Percentiles rank a stretch among this genome's conserved stretches.
Conservation (phyloP, 441 rosid species). For the Jatropha multifida region DNA sequence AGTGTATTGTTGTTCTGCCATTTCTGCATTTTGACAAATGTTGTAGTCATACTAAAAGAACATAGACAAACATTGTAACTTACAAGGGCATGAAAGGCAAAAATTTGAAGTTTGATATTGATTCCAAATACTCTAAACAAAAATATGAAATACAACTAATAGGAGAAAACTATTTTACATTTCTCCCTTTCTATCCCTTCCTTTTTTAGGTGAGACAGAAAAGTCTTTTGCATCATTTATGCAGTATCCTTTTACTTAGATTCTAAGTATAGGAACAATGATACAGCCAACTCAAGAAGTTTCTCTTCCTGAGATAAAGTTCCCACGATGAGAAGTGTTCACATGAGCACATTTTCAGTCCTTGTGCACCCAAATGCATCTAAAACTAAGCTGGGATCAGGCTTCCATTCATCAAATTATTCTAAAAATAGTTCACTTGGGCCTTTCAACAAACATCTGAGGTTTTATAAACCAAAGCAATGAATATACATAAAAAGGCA, state of each 20-base stretch:
- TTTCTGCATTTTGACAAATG: conserved; percentile 40
- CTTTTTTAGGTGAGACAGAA: not conserved
- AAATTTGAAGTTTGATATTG: not conserved
- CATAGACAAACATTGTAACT: not conserved
- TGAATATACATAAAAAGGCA: not conserved
- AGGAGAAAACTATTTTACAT: too few relatives aligned
- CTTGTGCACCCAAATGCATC: not conserved
- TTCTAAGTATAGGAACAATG: too few relatives aligned
- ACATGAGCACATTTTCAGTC: not conserved
- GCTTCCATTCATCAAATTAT: not conserved
- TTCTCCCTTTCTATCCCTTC: too few relatives aligned
- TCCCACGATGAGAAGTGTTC: not conserved
- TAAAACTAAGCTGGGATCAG: not conserved
- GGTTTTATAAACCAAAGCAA: not conserved
- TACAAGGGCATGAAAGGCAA: not conserved
- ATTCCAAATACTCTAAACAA: not conserved
- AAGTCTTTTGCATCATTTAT: not conserved
- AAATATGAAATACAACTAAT: not conserved
- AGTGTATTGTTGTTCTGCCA: conserved; percentile 76
- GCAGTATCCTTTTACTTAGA: not conserved
- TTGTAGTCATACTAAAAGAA: not conserved
- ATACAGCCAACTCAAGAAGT: too few relatives aligned
- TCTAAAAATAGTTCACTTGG: not conserved
- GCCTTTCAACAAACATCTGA: conserved; percentile 23
- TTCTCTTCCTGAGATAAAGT: not conserved